Percentiles rank a stretch among this genome's conserved stretches.
Conservation (phyloP, 2,329 filamentous ascomycete genomes). For the Cadophora sp. region DNA sequence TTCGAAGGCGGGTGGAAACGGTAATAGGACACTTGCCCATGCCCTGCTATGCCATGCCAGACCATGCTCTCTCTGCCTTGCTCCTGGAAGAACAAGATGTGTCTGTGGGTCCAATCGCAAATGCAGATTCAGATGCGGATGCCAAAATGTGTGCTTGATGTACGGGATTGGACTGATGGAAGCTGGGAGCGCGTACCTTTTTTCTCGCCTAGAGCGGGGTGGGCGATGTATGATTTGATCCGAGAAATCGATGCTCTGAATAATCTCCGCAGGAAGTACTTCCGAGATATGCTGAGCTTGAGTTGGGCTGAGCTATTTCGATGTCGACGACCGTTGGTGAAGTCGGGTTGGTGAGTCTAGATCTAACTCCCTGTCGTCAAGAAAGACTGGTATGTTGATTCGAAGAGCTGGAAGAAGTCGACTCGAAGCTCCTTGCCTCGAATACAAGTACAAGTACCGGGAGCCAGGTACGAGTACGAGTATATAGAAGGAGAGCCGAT, state of each 20-base stretch:
- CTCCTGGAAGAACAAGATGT: neutral
- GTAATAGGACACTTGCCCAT: slow-evolving; percentile 10
- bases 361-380: neutral
- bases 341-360: neutral
- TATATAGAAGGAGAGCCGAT: slow-evolving; percentile 1
- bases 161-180: neutral
- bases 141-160: neutral
- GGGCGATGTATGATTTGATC: neutral
- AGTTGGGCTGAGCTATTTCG: neutral
- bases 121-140: neutral
- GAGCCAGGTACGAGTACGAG: slow-evolving; percentile 6
- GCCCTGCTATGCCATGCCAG: neutral
- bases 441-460: slow-evolving; percentile 12
- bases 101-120: neutral
- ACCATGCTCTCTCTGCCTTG: too few relatives aligned
- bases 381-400: neutral
- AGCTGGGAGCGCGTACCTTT: slow-evolving; percentile 9
- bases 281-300: neutral
- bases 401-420: neutral
- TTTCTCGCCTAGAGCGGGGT: neutral
- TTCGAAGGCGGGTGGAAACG: neutral
- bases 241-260: neutral
- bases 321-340: slow-evolving; percentile 4
- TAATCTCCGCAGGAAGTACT: neutral
- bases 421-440: slow-evolving; percentile 5